Conservation (phyloP, 2,329 filamentous ascomycete genomes). For the Akanthomyces muscarius region DNA sequence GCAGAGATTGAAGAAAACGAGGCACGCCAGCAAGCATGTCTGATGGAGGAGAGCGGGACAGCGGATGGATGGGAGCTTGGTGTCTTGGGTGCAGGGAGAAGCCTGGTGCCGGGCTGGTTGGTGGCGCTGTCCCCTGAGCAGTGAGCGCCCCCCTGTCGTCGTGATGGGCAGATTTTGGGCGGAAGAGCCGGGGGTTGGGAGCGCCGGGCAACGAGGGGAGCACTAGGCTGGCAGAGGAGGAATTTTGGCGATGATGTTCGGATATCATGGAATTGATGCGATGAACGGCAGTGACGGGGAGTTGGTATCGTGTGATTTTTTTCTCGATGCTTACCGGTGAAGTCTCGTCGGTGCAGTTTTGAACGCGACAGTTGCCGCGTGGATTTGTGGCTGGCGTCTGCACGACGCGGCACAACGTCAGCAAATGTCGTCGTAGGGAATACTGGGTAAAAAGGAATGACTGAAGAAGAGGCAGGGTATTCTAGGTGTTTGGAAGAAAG, state of each 20-base stretch:
- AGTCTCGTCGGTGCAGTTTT: background rate
- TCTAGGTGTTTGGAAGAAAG: background rate
- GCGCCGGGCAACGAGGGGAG: background rate
- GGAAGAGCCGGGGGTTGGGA: slow-evolving; percentile 12
- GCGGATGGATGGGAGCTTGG: background rate
- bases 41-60: slow-evolving; percentile 7
- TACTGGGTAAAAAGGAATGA: background rate
- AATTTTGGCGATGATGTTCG: background rate
- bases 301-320: background rate
- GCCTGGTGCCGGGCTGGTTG: background rate
- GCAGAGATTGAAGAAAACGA: background rate
- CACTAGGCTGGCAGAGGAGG: background rate
- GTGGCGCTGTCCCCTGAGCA: slow-evolving; percentile 10
- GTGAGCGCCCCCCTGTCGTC: slow-evolving; percentile 2
- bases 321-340: background rate
- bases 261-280: background rate
- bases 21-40: background rate
- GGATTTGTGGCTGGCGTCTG: slow-evolving; percentile 4
- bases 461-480: too few species aligned
- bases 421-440: background rate
- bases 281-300: background rate
- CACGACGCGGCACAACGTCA: background rate
- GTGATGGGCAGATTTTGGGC: slow-evolving; percentile 6
- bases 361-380: slow-evolving; percentile 1
- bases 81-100: slow-evolving; percentile 12